Base-by-base conservation (phyloP, 1,284 basidiomycete genomes). In the Stereum hirsutum region DNA sequence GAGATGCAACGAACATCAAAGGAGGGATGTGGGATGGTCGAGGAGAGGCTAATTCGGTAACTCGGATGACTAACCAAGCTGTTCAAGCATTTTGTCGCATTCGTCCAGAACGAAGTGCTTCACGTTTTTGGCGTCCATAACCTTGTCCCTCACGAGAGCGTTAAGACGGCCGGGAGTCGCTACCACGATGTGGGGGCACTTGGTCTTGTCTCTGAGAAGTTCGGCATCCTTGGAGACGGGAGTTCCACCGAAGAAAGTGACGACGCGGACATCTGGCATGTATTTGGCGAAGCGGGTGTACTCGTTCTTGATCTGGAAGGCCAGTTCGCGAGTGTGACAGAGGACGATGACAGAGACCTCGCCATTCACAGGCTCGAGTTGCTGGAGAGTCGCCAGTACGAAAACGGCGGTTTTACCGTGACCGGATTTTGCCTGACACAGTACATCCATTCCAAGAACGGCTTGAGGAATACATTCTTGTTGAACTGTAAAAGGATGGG, bases 1-100 rank as follows among this genome's bases (percentile, higher is more conserved):
- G n/a, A n/a, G 54, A 56, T 50, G 58, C 55, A 54, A 53, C 49
- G 54, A 52, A 57, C 52, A 58, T 53, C 55, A 56, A 58, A 49
- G 48, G 53, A 52, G 47, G 52, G 46, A 51, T 47, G 47, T 54
- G 51, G 52, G 49, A 53, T 42, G 51, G 55, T 49, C 63, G 81
- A 74, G 70, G 74, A 74, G 78, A 72, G 76, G 67, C n/a, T n/a
- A n/a, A n/a, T n/a, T n/a, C n/a, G n/a, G n/a, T n/a, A n/a, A n/a
- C n/a, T n/a, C n/a, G n/a, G n/a, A n/a, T n/a, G 75, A 96, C 93
- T 95, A 86, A 97, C 93, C 94, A 72, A 99, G 92, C 82, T 94
- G 89, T 79, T 99, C 96, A 63, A 99, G 85, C 91, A 99, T 98
- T 82, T 99, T 99, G 80, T 99, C 96, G 76, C 96, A 99, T 74